A percentile compares a stretch with the other conserved stretches of the same genome.
Conservation (phyloP, 768 basidiomycete species). For the Russula griseocarnosa region DNA sequence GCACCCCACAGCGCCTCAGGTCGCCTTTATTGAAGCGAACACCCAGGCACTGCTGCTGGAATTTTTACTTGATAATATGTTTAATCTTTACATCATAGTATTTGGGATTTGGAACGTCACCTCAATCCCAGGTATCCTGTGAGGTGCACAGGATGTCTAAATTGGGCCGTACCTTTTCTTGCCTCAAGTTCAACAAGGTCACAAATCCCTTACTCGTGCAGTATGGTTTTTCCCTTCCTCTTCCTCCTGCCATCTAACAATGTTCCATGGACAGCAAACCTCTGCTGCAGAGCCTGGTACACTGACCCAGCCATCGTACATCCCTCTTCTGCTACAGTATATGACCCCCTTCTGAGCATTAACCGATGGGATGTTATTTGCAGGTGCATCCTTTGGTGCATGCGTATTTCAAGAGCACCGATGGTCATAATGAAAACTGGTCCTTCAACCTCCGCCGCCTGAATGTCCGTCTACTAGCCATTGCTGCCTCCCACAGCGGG, state of each 20-base stretch:
- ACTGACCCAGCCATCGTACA: constrained; percentile 63
- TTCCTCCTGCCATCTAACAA: constrained; percentile 1
- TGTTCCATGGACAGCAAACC: constrained; percentile 56
- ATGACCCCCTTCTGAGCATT: constrained; percentile 13
- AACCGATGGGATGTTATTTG: constrained; percentile 30
- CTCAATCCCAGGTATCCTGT: constrained; percentile 79
- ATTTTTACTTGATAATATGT: constrained; percentile 73
- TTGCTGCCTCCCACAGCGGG: constrained; percentile 57
- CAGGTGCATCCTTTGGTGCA: constrained; percentile 35
- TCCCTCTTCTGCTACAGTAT: constrained; percentile 2
- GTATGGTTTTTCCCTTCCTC: constrained; percentile 52
- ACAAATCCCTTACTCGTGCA: constrained; percentile 78
- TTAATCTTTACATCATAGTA: constrained; percentile 96
- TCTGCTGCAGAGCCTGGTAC: constrained; percentile 95
- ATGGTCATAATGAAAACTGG: constrained; percentile 85
- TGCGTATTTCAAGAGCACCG: constrained; percentile 91
- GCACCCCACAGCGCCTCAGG: constrained; percentile 67
- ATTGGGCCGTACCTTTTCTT: constrained; percentile 92
- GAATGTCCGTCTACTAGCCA: constrained; percentile 71
- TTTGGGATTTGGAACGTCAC: constrained; percentile 99
- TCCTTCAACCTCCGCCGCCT: constrained; percentile 77
- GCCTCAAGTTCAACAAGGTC: constrained; percentile 94
- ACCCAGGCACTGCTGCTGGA: constrained; percentile 71
- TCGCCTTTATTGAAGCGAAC: constrained; percentile 89
- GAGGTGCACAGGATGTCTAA: constrained; percentile 94